Base-by-base conservation (phyloP, 2,329 filamentous ascomycete species). In the Aspergillus latus region DNA sequence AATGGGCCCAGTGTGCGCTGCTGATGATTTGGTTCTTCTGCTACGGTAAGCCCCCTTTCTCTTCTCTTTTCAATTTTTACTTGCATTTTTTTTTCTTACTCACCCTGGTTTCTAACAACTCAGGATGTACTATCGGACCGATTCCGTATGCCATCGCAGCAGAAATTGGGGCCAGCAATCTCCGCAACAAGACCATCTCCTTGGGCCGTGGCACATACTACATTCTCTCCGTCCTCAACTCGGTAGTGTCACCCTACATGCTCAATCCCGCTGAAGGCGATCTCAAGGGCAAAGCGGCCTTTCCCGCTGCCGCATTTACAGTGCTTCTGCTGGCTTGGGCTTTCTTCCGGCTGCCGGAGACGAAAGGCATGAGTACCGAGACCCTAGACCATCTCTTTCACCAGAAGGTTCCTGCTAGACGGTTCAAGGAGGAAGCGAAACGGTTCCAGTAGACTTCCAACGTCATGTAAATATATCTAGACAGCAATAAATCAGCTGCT, bases 121-220 rank as follows among this genome's bases (percentile, higher is more conserved):
- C 42, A 44, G 42, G 42, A 28, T 44, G 42, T 54, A 78, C 78
- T 4, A 76, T 83, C 7, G 82, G 81, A 0, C 81, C 80, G 0
- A 74, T 83, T 11, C 80, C 78, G 13, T 84, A 81, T 65, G 75
- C 76, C 63, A 64, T 65, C 56, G 56, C 37, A 29, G 66, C 67
- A 16, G 71, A 73, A 7, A 44, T 55, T 10, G 45, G 37, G 9
- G 40, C 52, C 5, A 40, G 36, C 4, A 30, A 39, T 4, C 52
- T 54, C 10, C 29, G 52, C 28, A 49, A 40, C 10, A 54, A 54
- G n/a, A 54, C 44, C 5, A 45, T 54, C n/a, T 44, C 40, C 6
- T 30, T 54, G 4, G 52, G 44, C 1, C 34, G 52, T 1, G 39
- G 37, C 2, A 37, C 39, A 2, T 54, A 54, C 30, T 49, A 54